Evolutionary conservation across 805 yeast genomes (phyloP), one percentile per base, ranked within the genome.

Genomic region (Saturnispora gosingensis): DNA sequence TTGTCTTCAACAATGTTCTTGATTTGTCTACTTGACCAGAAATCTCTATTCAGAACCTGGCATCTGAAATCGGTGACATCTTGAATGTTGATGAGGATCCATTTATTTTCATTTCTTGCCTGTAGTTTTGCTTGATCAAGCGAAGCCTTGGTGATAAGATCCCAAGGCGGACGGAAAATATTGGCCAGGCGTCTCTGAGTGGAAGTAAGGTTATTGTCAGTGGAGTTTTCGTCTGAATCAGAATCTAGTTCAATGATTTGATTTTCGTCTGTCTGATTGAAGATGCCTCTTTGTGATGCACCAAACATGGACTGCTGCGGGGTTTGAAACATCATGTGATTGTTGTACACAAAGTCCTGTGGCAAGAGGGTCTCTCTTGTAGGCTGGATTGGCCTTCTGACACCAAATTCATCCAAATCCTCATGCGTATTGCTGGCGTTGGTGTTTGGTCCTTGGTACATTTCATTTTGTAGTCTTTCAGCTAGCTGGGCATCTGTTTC

Each of bases 131-230:
- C 98, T 5, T 73, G 71, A 40, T 87, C 93, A n/a, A 93, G 65
- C 50, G 78, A 79, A 16, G 81, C 56, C 57, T 76, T 80, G 20
- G 82, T 74, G 61, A 93, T 88, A 34, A 93, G 70, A 59, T 91
- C 97, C 70, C 88, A 91, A 0, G 99, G 99, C 0, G 99, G 98
- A 55, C 91, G 75, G 67, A 91, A 93, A 28, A 93, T 72, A 55
- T 76, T 76, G 4, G 96, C 97, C 46, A 93, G 71, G 48, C 95
- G 73, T 56, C 81, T 74, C 67, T 79, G 88, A 48, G 80, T 67
- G 46, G 72, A 73, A 3, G 72, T 61, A 42, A 64, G 56, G 18
- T 44, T 55, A 46, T 64, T 66, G 47, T 66, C 67, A 13, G 67
- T 71, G 11, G 70, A 74, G 13, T 38, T 38, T 13, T 67, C 72